Base-by-base conservation (phyloP, 805 yeast genomes). In the Nakazawaea siamensis region DNA sequence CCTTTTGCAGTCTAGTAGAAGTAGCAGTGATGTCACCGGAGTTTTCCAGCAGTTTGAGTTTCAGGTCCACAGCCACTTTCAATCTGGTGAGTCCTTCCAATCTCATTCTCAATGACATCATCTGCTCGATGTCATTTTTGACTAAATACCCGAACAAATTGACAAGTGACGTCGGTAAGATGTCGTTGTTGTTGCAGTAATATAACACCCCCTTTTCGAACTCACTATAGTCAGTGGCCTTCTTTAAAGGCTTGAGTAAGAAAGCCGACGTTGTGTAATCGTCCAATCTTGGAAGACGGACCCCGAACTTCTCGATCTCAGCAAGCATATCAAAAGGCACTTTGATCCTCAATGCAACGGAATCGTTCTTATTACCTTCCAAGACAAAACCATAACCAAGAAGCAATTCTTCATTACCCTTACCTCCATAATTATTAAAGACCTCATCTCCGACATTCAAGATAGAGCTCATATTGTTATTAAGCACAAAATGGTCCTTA, bases 371-470 rank as follows among this genome's bases (percentile, higher is more conserved):
- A 45, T 81, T 82, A 14, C 64, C 58, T 13, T 66, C 67, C 2
- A 76, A 32, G 8, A 76, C 68, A 55, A 88, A 88, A 0, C 97
- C 97, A 52, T 88, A 88, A 1, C 80, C 87, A 45, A 87, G 57
- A 5, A 88, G 54, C 18, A 87, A 55, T 43, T 85, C 95, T 43
- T 83, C 94, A 49, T 86, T 87, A 0, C 92, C 81, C 54, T 86
- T 87, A 35, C 82, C 75, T 2, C 96, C 97, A 54, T 88, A 87
- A 54, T 84, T 83, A 51, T 87, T 87, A 56, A 57, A 83, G 1
- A 88, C 42, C 50, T 85, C 80, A 2, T 57, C 51, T 2, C 70
- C 70, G 2, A 41, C 43, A 3, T 38, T 16, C 21, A 28, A 27
- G 5, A 31, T 15, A 4, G 33, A 24, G 2, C 33, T 15, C 33